Percentiles rank a stretch among this genome's conserved stretches.
Evolutionary conservation across 2,329 filamentous ascomycete species (phyloP).

Genomic region (Sporothrix phasma): DNA sequence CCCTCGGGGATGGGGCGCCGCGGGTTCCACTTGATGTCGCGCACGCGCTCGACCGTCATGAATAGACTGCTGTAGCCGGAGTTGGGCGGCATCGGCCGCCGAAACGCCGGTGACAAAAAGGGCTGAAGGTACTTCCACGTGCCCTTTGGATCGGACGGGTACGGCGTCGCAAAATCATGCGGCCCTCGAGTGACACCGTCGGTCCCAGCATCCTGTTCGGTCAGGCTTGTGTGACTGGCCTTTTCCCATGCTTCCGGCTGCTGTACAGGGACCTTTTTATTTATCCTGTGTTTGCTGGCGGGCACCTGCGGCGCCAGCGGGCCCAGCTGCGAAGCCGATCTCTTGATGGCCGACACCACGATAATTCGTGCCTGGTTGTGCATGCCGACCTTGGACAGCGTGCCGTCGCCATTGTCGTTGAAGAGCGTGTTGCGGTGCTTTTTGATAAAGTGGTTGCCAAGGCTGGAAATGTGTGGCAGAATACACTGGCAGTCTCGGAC

Average conservation of each 20-base stretch:
- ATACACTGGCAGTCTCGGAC: conserved; percentile 20
- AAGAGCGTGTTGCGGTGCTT: conserved; percentile 19
- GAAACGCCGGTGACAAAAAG: conserved; percentile 17
- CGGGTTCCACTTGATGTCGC: conserved; percentile 25
- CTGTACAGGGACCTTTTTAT: too few relatives aligned
- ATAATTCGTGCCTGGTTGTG: conserved; percentile 13
- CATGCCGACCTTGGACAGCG: conserved; percentile 20
- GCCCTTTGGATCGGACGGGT: not conserved
- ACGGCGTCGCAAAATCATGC: not conserved
- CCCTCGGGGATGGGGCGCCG: conserved; percentile 21
- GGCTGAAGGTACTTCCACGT: conserved; percentile 25
- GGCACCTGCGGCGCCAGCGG: not conserved
- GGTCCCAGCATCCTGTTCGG: too few relatives aligned
- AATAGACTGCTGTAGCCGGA: conserved; percentile 21
- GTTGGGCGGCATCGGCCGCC: conserved; percentile 7
- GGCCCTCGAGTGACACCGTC: not conserved
- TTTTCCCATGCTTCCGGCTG: too few relatives aligned
- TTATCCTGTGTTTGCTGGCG: not conserved
- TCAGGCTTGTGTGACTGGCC: too few relatives aligned
- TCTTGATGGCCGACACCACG: conserved; percentile 20
- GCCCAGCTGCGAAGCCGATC: conserved; percentile 15
- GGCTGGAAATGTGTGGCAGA: not conserved
- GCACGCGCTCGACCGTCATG: conserved; percentile 22
- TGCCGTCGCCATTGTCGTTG: conserved; percentile 27
- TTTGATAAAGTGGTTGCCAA: conserved; percentile 20